Evolutionary conservation across 805 yeast species (phyloP), one percentile per base, ranked within the genome.

Genomic region (Wickerhamiella dianesei): DNA sequence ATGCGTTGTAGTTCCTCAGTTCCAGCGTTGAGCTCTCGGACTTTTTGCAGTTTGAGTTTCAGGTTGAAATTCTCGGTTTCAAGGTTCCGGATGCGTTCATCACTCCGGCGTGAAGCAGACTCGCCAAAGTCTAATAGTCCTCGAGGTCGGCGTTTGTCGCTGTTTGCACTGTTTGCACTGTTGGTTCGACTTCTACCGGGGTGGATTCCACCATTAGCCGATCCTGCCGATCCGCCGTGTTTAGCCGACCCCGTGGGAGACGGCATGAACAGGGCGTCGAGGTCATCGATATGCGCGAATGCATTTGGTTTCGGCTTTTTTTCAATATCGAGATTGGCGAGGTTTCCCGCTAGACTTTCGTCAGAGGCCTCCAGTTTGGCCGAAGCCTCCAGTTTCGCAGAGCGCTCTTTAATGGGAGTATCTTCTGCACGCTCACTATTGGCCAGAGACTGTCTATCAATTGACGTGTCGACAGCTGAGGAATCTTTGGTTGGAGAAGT

Each of bases 51-150:
- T 37, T 51, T 50, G 37, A 55, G 49, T 32, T 52, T 40, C 25
- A 55, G 51, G 42, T 53, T 56, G 44, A 53, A 47, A 22, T 48
- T 55, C 48, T 56, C 59, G 18, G 45, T 50, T 41, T 56, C 54
- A 32, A 56, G 44, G n/a, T 39, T 22, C 25, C 51, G 46, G 18
- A 48, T 41, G 9, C 42, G 40, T 18, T 45, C 49, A 16, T 45
- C 51, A 18, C 53, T 50, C 9, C 32, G 32, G 12, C 32, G 32
- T 6, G 32, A 25, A 6, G 32, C 32, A 25, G 32, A 25, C 32
- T 25, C 32, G 12, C 32, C 32, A 25, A 25, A 25, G 12, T 25
- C 32, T 6, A 25, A 12, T 12, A 25, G 32, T 12, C 32, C 32
- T 12, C 32, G 32, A 25, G 32, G 9, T 25, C 32, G 32, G 32